phyloP scores from a whole-genome alignment of 2,329 filamentous ascomycete genomes.

The Pseudocercospora fuligena region DNA sequence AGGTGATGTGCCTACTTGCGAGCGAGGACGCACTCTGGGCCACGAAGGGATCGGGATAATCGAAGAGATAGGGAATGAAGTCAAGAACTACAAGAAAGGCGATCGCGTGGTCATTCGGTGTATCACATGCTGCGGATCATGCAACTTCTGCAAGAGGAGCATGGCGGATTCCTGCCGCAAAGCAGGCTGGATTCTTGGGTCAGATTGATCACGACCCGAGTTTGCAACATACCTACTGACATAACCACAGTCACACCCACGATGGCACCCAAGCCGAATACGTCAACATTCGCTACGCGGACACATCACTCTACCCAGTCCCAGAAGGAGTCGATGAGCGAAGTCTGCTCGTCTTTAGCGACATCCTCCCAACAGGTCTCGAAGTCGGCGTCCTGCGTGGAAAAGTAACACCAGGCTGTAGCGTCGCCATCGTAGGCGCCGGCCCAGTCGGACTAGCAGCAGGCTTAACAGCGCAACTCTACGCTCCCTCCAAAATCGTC shows the following conservation, averaged over 20 bases:
- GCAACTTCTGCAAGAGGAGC: slow-evolving; percentile 55
- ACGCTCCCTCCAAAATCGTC: slow-evolving; percentile 58
- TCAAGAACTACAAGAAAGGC: slow-evolving; percentile 55
- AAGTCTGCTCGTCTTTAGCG: slow-evolving; percentile 57
- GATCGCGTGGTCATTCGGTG: slow-evolving; percentile 53
- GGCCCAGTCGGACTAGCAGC: slow-evolving; percentile 61
- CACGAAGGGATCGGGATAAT: slow-evolving; percentile 61
- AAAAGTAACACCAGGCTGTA: slow-evolving; percentile 57
- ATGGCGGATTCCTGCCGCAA: slow-evolving; percentile 60
- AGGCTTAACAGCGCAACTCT: slow-evolving; percentile 60
- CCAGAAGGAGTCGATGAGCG: slow-evolving; percentile 50
- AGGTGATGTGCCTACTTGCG: slow-evolving; percentile 57
- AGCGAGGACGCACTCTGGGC: slow-evolving; percentile 55
- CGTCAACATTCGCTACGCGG: slow-evolving; percentile 58
- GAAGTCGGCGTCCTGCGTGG: slow-evolving; percentile 61
- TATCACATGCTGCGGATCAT: slow-evolving; percentile 58
- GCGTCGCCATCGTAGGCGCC: slow-evolving; percentile 60
- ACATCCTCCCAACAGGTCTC: slow-evolving; percentile 62
- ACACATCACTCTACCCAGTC: slow-evolving; percentile 54
- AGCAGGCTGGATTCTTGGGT: slow-evolving; percentile 61
- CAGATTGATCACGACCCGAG: not conserved
- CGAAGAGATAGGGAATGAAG: slow-evolving; percentile 50
- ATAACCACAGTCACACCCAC: slow-evolving; percentile 44
- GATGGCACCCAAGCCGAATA: slow-evolving; percentile 64
- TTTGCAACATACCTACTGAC: not conserved